phyloP scores from a whole-genome alignment of 768 basidiomycete species.

The Trametes cinnabarina region DNA sequence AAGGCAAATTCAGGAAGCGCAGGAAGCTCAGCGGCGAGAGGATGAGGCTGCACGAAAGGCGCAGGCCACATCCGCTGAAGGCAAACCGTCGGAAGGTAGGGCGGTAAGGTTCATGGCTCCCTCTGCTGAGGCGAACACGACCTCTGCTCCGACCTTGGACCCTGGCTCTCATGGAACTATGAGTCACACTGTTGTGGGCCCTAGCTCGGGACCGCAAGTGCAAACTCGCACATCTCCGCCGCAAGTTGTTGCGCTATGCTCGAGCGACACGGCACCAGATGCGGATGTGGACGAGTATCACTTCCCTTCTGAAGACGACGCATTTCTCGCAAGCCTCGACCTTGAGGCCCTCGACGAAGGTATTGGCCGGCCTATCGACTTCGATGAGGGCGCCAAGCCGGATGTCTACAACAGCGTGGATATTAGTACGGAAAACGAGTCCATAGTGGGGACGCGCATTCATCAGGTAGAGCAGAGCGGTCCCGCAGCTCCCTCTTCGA shows the following conservation, averaged over 20 bases:
- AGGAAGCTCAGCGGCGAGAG: constrained; percentile 10
- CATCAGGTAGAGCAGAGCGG: not conserved
- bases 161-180: too few species aligned
- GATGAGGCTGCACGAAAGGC: not conserved
- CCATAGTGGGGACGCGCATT: not conserved
- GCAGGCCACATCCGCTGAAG: not conserved
- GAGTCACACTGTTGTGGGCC: not conserved
- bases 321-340: constrained; percentile 55
- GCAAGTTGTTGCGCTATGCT: constrained; percentile 2
- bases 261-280: constrained; percentile 21
- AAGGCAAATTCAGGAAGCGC: constrained; percentile 13
- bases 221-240: constrained; percentile 5
- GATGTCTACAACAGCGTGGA: constrained; percentile 1
- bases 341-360: constrained; percentile 39
- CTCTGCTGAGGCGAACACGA: too few species aligned
- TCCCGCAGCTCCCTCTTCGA: not conserved
- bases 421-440: not conserved
- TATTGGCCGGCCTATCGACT: constrained; percentile 39
- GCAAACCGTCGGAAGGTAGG: not conserved
- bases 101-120: too few species aligned
- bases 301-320: constrained; percentile 66
- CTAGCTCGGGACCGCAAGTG: not conserved
- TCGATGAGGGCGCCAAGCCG: constrained; percentile 35
- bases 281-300: constrained; percentile 43
- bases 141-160: not conserved